Evolutionary conservation across 2,329 filamentous ascomycete genomes (phyloP).

Genomic region (Fusarium sp.): DNA sequence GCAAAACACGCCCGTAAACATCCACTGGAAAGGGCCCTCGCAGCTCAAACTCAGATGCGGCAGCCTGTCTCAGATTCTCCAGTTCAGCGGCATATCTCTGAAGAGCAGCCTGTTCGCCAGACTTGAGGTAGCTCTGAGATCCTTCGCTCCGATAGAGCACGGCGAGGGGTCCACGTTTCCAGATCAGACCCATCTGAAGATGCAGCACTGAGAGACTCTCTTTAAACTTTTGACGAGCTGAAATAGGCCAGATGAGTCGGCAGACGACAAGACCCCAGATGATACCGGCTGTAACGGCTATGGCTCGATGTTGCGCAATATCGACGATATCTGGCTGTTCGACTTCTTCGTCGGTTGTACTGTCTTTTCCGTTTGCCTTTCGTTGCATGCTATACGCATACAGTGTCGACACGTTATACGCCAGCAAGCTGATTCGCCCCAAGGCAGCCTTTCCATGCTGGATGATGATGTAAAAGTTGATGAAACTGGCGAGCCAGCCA

Average conservation of each 20-base stretch:
- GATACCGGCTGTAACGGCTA: slow-evolving; percentile 88
- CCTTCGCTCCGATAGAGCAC: slow-evolving; percentile 72
- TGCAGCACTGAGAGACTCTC: slow-evolving; percentile 89
- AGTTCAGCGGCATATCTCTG: slow-evolving; percentile 67
- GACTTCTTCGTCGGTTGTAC: slow-evolving; percentile 88
- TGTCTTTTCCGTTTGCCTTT: slow-evolving; percentile 72
- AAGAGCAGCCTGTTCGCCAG: slow-evolving; percentile 14
- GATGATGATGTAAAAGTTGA: slow-evolving; percentile 90
- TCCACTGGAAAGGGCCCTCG: slow-evolving; percentile 85
- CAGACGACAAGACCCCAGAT: slow-evolving; percentile 94
- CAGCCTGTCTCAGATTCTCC: slow-evolving; percentile 77
- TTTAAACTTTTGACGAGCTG: slow-evolving; percentile 86
- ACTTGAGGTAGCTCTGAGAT: slow-evolving; percentile 74
- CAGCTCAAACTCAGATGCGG: slow-evolving; percentile 86
- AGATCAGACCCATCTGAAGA: slow-evolving; percentile 94
- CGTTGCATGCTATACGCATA: slow-evolving; percentile 92
- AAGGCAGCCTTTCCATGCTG: slow-evolving; percentile 87
- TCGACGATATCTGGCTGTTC: slow-evolving; percentile 84
- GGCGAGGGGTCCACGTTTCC: slow-evolving; percentile 91
- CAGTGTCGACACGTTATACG: slow-evolving; percentile 93
- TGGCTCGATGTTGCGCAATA: slow-evolving; percentile 87
- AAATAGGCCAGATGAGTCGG: slow-evolving; percentile 91
- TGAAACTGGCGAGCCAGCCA: slow-evolving; percentile 83
- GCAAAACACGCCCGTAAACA: slow-evolving; percentile 78
- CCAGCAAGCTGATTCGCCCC: slow-evolving; percentile 92